Evolutionary conservation across 768 basidiomycete species (phyloP).

Genomic region (Amanita subjunquillea): DNA sequence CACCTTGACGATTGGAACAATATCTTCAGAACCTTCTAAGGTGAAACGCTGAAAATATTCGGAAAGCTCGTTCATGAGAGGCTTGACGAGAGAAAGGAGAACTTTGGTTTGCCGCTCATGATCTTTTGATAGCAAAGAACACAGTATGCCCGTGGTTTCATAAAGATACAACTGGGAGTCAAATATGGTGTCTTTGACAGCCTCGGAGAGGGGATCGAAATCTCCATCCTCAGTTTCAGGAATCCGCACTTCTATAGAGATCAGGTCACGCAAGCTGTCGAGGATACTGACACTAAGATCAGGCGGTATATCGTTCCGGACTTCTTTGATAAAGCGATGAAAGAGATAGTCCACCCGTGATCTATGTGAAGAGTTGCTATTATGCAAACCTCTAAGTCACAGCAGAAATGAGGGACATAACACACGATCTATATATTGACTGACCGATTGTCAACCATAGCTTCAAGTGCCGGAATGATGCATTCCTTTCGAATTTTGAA

Average conservation of each 20-base stretch:
- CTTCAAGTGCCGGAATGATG: constrained; percentile 78
- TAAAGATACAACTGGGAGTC: constrained; percentile 92
- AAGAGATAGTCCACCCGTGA: constrained; percentile 88
- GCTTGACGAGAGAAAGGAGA: constrained; percentile 70
- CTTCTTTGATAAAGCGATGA: constrained; percentile 82
- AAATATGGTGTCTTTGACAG: constrained; percentile 67
- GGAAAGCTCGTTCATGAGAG: constrained; percentile 67
- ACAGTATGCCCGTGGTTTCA: constrained; percentile 80
- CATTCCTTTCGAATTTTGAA: constrained; percentile 90
- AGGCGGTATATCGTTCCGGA: constrained; percentile 63
- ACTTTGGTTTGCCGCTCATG: constrained; percentile 60
- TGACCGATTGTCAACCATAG: constrained; percentile 77
- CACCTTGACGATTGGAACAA: constrained; percentile 73
- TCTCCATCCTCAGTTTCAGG: constrained; percentile 72
- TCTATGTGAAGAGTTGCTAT: constrained; percentile 54
- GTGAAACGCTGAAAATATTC: constrained; percentile 42
- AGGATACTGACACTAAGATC: constrained; percentile 66
- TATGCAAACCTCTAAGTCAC: constrained; percentile 74
- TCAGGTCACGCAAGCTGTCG: constrained; percentile 64
- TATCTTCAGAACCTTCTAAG: constrained; percentile 49
- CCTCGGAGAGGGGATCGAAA: constrained; percentile 66
- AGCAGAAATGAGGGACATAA: not conserved
- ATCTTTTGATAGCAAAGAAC: constrained; percentile 60
- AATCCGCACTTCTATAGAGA: constrained; percentile 65
- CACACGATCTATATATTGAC: constrained; percentile 14